Conservation (phyloP, 192 early-diverging fungal genomes). For the Hyaloraphidium curvatum region DNA sequence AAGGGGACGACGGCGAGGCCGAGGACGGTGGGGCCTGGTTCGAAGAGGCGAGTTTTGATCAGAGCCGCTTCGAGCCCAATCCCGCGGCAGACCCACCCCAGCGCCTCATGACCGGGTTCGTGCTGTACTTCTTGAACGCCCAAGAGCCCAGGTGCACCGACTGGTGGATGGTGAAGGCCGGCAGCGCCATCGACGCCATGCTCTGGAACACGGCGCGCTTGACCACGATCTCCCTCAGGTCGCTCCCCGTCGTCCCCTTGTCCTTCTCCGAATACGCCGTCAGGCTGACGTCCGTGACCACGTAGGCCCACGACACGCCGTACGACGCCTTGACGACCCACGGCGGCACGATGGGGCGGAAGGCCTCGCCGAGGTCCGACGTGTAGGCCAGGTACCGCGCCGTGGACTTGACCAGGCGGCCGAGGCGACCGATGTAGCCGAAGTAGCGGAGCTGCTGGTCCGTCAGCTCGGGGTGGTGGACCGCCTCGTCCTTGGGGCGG, state of each 20-base stretch:
- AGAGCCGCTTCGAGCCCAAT: too few species aligned
- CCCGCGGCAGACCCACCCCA: not conserved
- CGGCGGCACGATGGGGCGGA: slow-evolving; percentile 36
- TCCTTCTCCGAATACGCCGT: not conserved
- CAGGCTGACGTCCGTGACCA: not conserved
- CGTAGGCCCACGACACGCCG: slow-evolving; percentile 32
- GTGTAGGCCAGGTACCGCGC: slow-evolving; percentile 40
- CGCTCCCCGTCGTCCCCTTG: slow-evolving; percentile 5
- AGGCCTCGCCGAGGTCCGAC: slow-evolving; percentile 49
- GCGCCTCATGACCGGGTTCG: not conserved
- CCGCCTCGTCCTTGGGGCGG: too few species aligned
- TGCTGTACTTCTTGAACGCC: not conserved
- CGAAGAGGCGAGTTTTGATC: too few species aligned
- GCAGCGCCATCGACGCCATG: slow-evolving; percentile 25
- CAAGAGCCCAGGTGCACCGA: slow-evolving; percentile 1
- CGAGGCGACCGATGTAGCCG: slow-evolving; percentile 27
- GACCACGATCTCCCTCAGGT: slow-evolving; percentile 22
- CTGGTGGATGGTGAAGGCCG: slow-evolving; percentile 37
- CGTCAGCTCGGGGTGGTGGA: not conserved
- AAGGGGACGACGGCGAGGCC: slow-evolving; percentile 40
- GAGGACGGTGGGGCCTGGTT: slow-evolving; percentile 29
- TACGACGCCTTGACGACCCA: slow-evolving; percentile 36
- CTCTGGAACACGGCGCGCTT: slow-evolving; percentile 42
- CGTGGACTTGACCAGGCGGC: slow-evolving; percentile 18
- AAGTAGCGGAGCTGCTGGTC: slow-evolving; percentile 18